These are phyloP conservation scores for Chlorella vulgaris DNA, from an alignment of 139 green algal species.

Conservation along the genomic window DNA sequence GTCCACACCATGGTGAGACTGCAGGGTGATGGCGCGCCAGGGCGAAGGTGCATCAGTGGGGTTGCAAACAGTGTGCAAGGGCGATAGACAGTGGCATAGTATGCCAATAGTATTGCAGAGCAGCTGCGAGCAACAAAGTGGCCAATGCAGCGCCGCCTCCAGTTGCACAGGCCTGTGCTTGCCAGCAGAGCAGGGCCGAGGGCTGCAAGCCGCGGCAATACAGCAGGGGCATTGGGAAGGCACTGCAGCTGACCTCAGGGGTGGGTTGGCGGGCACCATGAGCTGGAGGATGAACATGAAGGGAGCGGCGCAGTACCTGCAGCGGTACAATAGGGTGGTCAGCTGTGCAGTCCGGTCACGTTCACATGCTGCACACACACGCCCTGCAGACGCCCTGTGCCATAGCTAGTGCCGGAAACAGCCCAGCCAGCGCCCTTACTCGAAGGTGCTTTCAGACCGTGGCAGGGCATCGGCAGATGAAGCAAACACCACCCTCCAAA, in stretches of 20 bases:
- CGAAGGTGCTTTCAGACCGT: too few species aligned
- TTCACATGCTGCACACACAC: background rate
- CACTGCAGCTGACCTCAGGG: constrained; percentile 19
- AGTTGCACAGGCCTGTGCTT: too few species aligned
- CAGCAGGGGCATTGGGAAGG: background rate
- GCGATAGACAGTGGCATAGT: constrained; percentile 1
- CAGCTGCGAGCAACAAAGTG: too few species aligned
- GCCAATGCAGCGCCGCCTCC: too few species aligned
- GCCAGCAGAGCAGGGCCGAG: too few species aligned
- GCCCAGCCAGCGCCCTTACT: too few species aligned
- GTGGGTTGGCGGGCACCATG: constrained; percentile 65
- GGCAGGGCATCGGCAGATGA: too few species aligned
- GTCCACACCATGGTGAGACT: constrained; percentile 55
- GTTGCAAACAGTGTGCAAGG: background rate
- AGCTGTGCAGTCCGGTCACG: too few species aligned
- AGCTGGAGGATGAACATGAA: constrained; percentile 75
- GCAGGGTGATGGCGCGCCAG: background rate
- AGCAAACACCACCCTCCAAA: too few species aligned
- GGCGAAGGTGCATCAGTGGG: background rate
- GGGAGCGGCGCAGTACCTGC: constrained; percentile 56
- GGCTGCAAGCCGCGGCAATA: background rate
- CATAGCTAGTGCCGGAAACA: background rate
- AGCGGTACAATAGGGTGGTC: background rate
- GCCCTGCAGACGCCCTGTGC: background rate
- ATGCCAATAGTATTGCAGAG: too few species aligned